Evolutionary conservation across 108 stramenopile species (phyloP).

Genomic region (Skeletonema menzelii): DNA sequence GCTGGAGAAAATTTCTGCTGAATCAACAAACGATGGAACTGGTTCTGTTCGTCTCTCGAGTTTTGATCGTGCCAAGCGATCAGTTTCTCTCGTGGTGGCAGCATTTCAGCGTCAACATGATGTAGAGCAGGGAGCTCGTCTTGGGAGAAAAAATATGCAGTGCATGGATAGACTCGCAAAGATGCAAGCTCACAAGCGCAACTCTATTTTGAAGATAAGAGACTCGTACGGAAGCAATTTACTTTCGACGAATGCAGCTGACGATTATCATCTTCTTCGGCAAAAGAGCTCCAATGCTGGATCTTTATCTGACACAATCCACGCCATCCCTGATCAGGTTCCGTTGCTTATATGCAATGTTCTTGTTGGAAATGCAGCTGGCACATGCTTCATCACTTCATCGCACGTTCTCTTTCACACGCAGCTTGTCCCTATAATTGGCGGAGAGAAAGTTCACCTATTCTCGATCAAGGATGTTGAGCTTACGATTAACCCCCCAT

Average conservation of each 20-base stretch:
- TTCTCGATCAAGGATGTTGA: constrained; percentile 67
- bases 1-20: constrained; percentile 55
- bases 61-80: constrained; percentile 41
- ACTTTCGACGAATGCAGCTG: constrained; percentile 55
- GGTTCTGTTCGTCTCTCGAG: constrained; percentile 10
- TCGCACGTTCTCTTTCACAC: constrained; percentile 73
- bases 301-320: constrained; percentile 37
- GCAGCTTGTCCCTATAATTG: constrained; percentile 71
- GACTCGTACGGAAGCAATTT: constrained; percentile 55
- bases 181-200: constrained; percentile 81
- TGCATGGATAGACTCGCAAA: constrained; percentile 88
- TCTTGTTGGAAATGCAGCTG: constrained; percentile 67
- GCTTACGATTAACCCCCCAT: constrained; percentile 55
- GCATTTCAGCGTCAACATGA: constrained; percentile 86
- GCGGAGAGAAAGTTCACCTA: constrained; percentile 48
- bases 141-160: constrained; percentile 87
- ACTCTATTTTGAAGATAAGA: constrained; percentile 56
- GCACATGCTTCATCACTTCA: constrained; percentile 68
- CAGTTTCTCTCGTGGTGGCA: constrained; percentile 56
- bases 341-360: constrained; percentile 73
- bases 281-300: constrained; percentile 42
- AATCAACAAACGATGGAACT: constrained; percentile 8
- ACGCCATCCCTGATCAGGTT: constrained; percentile 51
- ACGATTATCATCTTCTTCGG: constrained; percentile 52
- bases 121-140: constrained; percentile 77